These are phyloP conservation scores for Hydrangea macrophylla DNA, from an alignment of 148 eudicot genomes.

Conservation along the genomic window DNA sequence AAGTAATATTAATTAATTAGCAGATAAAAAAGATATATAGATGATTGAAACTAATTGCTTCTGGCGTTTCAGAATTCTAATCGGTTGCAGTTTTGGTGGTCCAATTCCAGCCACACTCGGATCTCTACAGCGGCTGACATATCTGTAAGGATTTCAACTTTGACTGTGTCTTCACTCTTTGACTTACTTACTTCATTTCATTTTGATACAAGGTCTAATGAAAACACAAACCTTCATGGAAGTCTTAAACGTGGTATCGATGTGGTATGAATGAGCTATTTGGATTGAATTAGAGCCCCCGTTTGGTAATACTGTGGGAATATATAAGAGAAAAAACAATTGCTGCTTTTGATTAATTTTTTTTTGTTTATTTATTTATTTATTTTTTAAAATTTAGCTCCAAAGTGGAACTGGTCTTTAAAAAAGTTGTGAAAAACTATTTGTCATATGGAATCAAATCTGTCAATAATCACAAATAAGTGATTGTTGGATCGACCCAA, in stretches of 20 bases:
- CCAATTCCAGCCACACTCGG: conserved; percentile 67
- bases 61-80: conserved; percentile 49
- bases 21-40: neutral
- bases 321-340: no score
- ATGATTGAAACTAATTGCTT: conserved; percentile 3
- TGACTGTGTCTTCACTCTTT: no score
- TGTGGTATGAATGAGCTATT: neutral
- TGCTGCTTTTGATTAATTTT: no score
- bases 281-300: neutral
- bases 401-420: no score
- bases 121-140: conserved; percentile 43
- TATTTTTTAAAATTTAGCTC: no score
- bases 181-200: no score
- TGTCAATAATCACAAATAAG: no score
- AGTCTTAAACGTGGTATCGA: neutral
- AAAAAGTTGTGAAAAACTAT: no score
- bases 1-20: neutral
- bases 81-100: conserved; percentile 76
- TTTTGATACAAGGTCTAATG: neutral
- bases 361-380: no score
- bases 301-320: no score
- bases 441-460: no score
- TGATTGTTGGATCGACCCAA: no score
- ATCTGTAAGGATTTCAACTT: conserved; percentile 53
- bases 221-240: neutral